Percentiles rank a stretch among this genome's conserved stretches.
These are phyloP conservation scores for Heliamphora exappendiculata DNA, from an alignment of 148 eudicot genomes.

Conservation along the genomic window DNA sequence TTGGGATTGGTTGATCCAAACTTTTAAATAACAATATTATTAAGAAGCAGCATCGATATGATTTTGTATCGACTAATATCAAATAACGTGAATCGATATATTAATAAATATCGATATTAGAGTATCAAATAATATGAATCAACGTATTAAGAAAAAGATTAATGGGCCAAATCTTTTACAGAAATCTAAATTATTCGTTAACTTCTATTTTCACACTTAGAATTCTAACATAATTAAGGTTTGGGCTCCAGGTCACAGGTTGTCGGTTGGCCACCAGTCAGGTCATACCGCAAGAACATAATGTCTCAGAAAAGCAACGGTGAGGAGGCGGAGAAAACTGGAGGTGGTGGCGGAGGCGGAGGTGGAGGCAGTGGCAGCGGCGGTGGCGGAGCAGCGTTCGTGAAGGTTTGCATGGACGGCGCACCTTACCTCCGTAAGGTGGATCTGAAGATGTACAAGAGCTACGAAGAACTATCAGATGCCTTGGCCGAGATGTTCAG, in stretches of 20 bases:
- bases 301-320: constrained; percentile 27
- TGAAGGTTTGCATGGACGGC: constrained; percentile 66
- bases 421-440: constrained; percentile 69
- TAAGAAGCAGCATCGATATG: too few species aligned
- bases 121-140: too few species aligned
- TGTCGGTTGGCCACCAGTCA: constrained; percentile 50
- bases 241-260: constrained; percentile 29
- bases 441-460: constrained; percentile 55
- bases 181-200: too few species aligned
- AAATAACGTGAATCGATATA: neutral
- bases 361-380: constrained; percentile 3
- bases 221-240: neutral
- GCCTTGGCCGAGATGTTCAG: constrained; percentile 70
- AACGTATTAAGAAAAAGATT: too few species aligned
- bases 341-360: neutral
- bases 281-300: constrained; percentile 39
- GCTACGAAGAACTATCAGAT: constrained; percentile 53
- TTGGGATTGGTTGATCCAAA: too few species aligned
- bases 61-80: neutral
- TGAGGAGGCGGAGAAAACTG: constrained; percentile 24
- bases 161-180: too few species aligned
- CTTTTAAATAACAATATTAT: too few species aligned
- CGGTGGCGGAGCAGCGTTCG: constrained; percentile 27
- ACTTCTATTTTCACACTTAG: too few species aligned
- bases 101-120: too few species aligned